Evolutionary conservation across 1,284 basidiomycete genomes (phyloP).

Genomic region (Irpex sp.): DNA sequence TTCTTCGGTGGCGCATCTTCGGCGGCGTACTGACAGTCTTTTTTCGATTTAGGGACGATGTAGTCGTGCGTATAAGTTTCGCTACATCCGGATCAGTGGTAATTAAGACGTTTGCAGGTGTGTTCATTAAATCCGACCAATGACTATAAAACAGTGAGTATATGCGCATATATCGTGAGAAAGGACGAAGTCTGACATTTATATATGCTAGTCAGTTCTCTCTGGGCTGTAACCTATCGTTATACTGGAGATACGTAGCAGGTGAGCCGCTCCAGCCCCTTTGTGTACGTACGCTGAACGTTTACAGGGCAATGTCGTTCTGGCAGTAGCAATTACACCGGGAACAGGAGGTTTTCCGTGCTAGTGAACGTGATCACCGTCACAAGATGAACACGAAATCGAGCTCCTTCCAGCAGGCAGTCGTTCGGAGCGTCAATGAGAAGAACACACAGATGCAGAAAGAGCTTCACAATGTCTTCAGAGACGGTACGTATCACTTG

Average conservation of each 20-base stretch:
- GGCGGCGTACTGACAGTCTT: background rate
- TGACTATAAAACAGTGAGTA: constrained; percentile 74
- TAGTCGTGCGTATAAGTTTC: constrained; percentile 51
- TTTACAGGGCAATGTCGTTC: constrained; percentile 68
- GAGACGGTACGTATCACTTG: constrained; percentile 53
- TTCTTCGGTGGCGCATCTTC: constrained; percentile 11
- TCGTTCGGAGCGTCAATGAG: constrained; percentile 74
- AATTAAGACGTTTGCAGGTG: constrained; percentile 41
- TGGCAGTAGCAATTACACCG: constrained; percentile 88
- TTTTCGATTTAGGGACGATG: constrained; percentile 61
- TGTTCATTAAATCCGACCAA: constrained; percentile 78
- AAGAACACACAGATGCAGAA: constrained; percentile 78
- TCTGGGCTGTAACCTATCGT: constrained; percentile 73
- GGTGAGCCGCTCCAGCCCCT: constrained; percentile 38
- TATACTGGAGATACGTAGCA: constrained; percentile 76
- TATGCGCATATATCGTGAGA: constrained; percentile 20
- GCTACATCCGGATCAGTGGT: background rate
- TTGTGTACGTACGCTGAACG: background rate
- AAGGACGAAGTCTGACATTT: no score
- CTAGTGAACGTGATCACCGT: background rate
- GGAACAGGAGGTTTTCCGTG: constrained; percentile 54
- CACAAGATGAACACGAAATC: background rate
- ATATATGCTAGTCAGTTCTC: constrained; percentile 60
- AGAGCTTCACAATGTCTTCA: constrained; percentile 73
- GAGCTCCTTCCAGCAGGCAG: constrained; percentile 78